Evolutionary conservation across 169 alveolate species (phyloP).

Genomic region (Plasmodium coatneyi): DNA sequence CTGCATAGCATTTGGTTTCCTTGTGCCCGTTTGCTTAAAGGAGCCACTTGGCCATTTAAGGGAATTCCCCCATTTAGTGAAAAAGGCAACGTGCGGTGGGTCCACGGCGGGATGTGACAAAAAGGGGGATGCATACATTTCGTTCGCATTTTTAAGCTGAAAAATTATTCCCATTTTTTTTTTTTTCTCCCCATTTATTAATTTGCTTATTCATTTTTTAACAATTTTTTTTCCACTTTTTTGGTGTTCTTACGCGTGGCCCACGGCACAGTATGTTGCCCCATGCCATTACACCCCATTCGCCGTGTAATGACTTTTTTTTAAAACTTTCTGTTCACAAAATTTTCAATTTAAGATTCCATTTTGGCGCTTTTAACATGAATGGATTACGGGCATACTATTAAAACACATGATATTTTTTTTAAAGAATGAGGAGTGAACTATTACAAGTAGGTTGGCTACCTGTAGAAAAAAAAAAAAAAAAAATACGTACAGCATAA

Average conservation of each 20-base stretch:
- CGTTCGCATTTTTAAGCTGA: not conserved
- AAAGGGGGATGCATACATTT: not conserved
- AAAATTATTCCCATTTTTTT: too few relatives aligned
- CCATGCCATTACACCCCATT: not conserved
- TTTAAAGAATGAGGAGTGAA: not conserved
- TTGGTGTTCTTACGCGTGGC: not conserved
- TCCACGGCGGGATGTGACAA: not conserved
- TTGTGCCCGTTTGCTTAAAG: not conserved
- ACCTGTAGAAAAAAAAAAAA: not conserved
- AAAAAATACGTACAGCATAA: not conserved
- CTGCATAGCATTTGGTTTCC: not conserved
- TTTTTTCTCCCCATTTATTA: not conserved
- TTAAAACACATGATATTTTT: not conserved
- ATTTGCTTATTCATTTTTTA: not conserved
- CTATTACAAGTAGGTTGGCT: not conserved
- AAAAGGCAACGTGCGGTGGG: not conserved
- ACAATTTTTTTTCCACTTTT: not conserved
- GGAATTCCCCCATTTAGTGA: not conserved
- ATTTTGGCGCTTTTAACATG: not conserved
- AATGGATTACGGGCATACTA: not conserved
- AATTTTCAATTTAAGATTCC: not conserved
- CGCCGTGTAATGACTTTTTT: not conserved
- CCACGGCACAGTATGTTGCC: not conserved
- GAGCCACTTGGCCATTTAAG: not conserved
- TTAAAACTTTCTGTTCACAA: not conserved